Conservation (phyloP, 1,139 yeast genomes). For the Pichia sp. region DNA sequence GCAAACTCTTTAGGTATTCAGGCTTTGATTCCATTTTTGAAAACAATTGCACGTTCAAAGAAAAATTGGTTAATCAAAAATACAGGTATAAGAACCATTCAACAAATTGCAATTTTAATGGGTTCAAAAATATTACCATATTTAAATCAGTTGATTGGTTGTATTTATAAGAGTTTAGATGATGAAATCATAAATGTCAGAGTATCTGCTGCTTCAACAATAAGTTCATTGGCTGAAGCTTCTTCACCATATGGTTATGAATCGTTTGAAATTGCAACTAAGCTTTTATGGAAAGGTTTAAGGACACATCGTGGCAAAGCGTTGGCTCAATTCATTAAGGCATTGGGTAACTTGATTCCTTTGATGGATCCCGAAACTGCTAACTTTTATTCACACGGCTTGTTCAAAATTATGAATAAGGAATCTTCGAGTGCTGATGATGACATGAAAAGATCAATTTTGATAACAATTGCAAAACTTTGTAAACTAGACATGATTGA, state of each 20-base stretch:
- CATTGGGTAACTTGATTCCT: constrained; percentile 77
- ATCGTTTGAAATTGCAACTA: constrained; percentile 66
- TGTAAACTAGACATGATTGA: constrained; percentile 47
- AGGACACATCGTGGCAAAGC: constrained; percentile 71
- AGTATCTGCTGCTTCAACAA: constrained; percentile 61
- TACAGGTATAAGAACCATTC: constrained; percentile 75
- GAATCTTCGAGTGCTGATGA: constrained; percentile 84
- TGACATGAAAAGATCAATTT: constrained; percentile 74
- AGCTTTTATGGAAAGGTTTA: constrained; percentile 78
- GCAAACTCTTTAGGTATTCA: constrained; percentile 76
- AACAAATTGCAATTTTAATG: constrained; percentile 62
- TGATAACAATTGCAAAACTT: constrained; percentile 56
- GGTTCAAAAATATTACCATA: constrained; percentile 80
- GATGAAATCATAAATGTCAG: constrained; percentile 71
- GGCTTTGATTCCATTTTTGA: constrained; percentile 66
- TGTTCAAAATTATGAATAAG: constrained; percentile 58
- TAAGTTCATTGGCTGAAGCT: constrained; percentile 77
- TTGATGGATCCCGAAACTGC: constrained; percentile 83
- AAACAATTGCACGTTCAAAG: constrained; percentile 74
- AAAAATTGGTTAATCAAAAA: constrained; percentile 84
- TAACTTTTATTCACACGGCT: constrained; percentile 68
- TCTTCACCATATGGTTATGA: constrained; percentile 88
- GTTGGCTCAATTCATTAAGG: constrained; percentile 68
- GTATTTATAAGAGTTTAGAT: constrained; percentile 52
- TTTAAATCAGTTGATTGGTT: constrained; percentile 55